Conservation (phyloP, 805 yeast species). For the Wickerhamomyces ciferrii region DNA sequence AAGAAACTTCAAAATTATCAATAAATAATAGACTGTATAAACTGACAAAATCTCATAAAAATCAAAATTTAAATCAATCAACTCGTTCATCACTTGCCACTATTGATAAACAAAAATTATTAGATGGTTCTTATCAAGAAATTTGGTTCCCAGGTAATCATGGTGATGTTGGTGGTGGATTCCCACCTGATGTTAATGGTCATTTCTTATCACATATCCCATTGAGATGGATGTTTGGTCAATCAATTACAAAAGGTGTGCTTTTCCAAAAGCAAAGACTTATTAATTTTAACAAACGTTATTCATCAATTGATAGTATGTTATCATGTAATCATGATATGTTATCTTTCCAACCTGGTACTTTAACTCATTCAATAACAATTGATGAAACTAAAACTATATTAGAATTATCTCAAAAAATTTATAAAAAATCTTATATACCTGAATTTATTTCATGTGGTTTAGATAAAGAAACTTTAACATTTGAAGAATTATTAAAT, state of each 20-base stretch:
- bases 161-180: conserved; percentile 67
- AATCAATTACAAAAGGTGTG: conserved; percentile 47
- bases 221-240: conserved; percentile 56
- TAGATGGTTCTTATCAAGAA: conserved; percentile 38
- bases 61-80: not conserved
- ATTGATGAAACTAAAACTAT: conserved; percentile 6
- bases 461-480: not conserved
- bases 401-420: conserved; percentile 6
- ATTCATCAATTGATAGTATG: conserved; percentile 35
- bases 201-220: conserved; percentile 44
- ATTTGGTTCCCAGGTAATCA: conserved; percentile 70
- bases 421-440: conserved; percentile 2
- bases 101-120: conserved; percentile 18
- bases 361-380: conserved; percentile 9
- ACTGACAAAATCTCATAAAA: not conserved
- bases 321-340: conserved; percentile 49
- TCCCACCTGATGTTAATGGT: conserved; percentile 42
- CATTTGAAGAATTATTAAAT: conserved; percentile 9
- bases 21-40: not conserved
- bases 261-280: conserved; percentile 36
- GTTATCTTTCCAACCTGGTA: conserved; percentile 25
- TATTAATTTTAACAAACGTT: conserved; percentile 32
- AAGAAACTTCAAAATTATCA: not conserved
- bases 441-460: conserved; percentile 14
- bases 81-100: not conserved